Evolutionary conservation across 2,329 filamentous ascomycete genomes (phyloP), one percentile per base, ranked within the genome.

Genomic region (Paecilomyces fulvus): DNA sequence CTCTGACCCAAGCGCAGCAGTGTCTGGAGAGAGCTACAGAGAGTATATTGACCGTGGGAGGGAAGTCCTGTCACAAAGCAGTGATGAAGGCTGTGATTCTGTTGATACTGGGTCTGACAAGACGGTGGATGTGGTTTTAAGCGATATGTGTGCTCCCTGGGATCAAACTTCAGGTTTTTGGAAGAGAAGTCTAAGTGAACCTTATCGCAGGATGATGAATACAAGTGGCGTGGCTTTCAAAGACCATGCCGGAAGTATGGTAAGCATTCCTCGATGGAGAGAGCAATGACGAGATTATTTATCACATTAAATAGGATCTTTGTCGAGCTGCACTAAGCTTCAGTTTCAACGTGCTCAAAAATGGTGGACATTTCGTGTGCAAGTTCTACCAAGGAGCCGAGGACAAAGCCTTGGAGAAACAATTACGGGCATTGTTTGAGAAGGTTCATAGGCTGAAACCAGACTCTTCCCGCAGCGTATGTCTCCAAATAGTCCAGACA

Each of bases 121-220:
- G 67, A 83, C 83, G 67, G 92, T 96, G 62, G 90, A 97, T 76
- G 84, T 99, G 69, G 90, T 99, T 70, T 79, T 99, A 70, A 96
- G 90, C 84, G 94, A 99, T 83, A 99, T 99, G 94, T 99, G 86
- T 84, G 92, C 82, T 81, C 92, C 94, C 87, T 96, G 91, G 91
- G 80, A 85, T 67, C 88, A 89, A 78, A 88, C 83, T 54, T 80
- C 81, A 68, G 87, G 87, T 68, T 91, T 89, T 78, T 87, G 84
- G 78, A 87, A 88, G 79, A 90, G 84, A 78, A 95, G 86, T 79
- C 82, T 96, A 83, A 95, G 87, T 92, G 88, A 94, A 83, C 90
- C 91, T 62, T 94, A 95, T 85, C 73, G 77, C 82, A 99, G 94
- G 94, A 88, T 99, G 87, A 96, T 96, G 91, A 99, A 99, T 75